Evolutionary conservation across 2,329 filamentous ascomycete species (phyloP), one percentile per base, ranked within the genome.

Genomic region (Fusarium denticulatum): DNA sequence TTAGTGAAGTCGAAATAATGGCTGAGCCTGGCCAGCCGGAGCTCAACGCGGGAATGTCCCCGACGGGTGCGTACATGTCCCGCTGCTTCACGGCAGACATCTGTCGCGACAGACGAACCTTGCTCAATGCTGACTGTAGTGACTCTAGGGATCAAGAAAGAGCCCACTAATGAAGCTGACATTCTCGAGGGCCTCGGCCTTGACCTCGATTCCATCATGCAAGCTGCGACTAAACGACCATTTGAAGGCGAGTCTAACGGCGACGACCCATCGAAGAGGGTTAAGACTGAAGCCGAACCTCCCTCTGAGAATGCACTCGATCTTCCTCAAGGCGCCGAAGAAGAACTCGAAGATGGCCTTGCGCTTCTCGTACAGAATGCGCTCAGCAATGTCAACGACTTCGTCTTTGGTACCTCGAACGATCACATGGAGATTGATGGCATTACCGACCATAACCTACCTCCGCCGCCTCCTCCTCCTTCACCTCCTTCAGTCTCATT

Each of bases 281-380:
- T 79, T 53, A 83, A 82, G 78, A 78, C 74, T 22, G 81, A 81
- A 57, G 56, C 59, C 57, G 71, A 78, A 37, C 62, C 64, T 53
- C 60, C 60, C 37, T 70, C 74, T 24, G 50, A 69, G 37, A 64
- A 70, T 63, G 50, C 72, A 34, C 76, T 78, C 46, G 73, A 74
- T 24, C 45, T 62, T 18, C 70, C 76, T 3, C 65, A 69, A 36
- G 74, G 72, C 30, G 75, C 72, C 9, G 78, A 79, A 60, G 77
- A 77, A 36, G 80, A 78, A 28, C 73, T 83, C 15, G 82, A 83
- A 56, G 80, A 82, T 60, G 81, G 79, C 3, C 77, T 83, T 47
- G 82, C 80, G 34, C 77, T 83, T 24, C 78, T 84, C 14, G 82
- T 84, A 13, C 81, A 83, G 67, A 83, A 83, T 78, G 83, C 83